Evolutionary conservation across 2,329 filamentous ascomycete species (phyloP), one percentile per base, ranked within the genome.

Genomic region (Monosporascus sp.): DNA sequence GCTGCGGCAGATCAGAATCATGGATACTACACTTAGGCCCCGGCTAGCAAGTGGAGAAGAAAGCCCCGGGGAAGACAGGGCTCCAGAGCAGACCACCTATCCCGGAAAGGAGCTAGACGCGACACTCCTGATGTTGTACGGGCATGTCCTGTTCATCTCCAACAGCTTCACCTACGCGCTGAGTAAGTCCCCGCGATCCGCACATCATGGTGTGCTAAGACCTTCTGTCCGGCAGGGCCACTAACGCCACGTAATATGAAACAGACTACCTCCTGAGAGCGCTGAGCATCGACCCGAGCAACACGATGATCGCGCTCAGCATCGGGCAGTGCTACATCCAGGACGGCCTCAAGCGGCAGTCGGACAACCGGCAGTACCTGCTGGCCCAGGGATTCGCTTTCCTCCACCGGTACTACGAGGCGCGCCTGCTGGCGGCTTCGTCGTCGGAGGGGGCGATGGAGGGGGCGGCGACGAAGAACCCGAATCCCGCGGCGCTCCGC

Each of bases 251-350:
- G 5, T 11, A 9, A 31, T 35, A 5, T 14, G 31, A 46, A n/a
- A 27, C 51, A 84, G 81, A 89, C 61, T 97, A 96, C 74, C 96
- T 96, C 65, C 84, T 92, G 63, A 83, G 89, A 52, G 88, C 88
- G 1, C 81, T 84, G 52, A 82, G 89, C 1, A 72, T 97, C 2
- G 86, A 91, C 59, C 87, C 89, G 0, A 71, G 80, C 7, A 95
- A 96, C 64, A 80, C 87, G 0, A 84, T 89, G 63, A 81, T 97
- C 58, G 87, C 91, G 57, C 80, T 99, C 11, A 88, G 84, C 61
- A 86, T 97, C 24, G 91, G 87, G 0, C 80, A 94, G 14, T 86
- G 87, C 31, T 97, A 96, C 68, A 82, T 97, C 40, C 90, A 97
- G 68, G 88, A 94, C 67, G 87, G 88, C 0, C 80, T 97, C 65